Conservation (phyloP, 257 asterid species). For the Vinca minor region DNA sequence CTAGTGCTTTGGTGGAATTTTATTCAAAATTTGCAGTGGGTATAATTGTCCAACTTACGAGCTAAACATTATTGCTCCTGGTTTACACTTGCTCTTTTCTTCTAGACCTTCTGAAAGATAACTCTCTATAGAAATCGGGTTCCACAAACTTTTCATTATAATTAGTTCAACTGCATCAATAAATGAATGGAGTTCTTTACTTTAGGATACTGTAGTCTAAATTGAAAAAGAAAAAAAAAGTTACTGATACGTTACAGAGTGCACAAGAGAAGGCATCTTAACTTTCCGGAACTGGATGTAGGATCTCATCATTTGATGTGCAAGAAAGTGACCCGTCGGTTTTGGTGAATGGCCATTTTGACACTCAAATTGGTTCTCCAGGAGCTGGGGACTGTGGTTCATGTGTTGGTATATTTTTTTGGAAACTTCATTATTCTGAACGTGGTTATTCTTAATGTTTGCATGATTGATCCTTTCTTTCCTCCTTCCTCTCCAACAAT, state of each 20-base stretch:
- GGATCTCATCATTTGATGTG: constrained; percentile 72
- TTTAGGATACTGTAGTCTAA: neutral
- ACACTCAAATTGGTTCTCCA: constrained; percentile 84
- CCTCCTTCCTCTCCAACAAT: constrained; percentile 12
- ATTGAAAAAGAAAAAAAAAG: constrained; percentile 1
- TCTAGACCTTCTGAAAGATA: neutral
- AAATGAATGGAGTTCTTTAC: neutral
- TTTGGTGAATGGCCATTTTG: constrained; percentile 84
- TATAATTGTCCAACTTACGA: neutral
- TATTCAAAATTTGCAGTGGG: neutral
- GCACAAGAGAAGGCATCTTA: constrained; percentile 11
- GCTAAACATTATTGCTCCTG: neutral
- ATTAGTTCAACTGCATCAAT: neutral
- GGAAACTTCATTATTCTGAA: constrained; percentile 1
- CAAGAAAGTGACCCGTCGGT: constrained; percentile 69
- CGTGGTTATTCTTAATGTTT: constrained; percentile 4
- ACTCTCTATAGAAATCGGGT: neutral
- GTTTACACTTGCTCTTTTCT: neutral
- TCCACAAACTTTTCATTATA: neutral
- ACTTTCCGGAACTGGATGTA: constrained; percentile 27
- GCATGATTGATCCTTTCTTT: constrained; percentile 23
- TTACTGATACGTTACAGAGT: neutral
- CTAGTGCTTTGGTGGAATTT: neutral
- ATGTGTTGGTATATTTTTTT: constrained; percentile 72
- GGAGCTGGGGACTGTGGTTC: constrained; percentile 99